phyloP scores from a whole-genome alignment of 306 rosid genomes.

The Vicia sativa region DNA sequence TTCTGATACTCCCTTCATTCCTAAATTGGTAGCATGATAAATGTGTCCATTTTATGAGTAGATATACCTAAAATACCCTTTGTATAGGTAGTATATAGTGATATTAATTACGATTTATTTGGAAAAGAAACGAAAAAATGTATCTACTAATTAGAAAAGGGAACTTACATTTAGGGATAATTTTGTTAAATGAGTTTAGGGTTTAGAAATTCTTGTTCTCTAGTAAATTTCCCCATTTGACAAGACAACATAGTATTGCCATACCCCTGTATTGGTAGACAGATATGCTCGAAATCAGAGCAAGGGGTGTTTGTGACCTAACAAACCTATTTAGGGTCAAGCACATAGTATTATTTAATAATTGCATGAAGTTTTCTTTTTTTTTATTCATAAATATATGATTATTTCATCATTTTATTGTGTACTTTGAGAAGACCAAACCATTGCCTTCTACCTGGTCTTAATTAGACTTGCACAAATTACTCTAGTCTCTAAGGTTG shows the following conservation, averaged over 20 bases:
- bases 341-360: neutral
- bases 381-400: neutral
- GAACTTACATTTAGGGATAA: too few relatives aligned
- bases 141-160: too few relatives aligned
- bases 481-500: neutral
- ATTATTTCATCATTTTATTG: neutral
- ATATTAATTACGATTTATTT: too few relatives aligned
- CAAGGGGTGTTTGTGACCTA: neutral
- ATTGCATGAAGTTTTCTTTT: neutral
- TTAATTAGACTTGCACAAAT: neutral
- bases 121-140: too few relatives aligned
- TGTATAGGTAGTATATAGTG: too few relatives aligned
- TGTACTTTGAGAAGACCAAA: neutral
- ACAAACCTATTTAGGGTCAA: conserved; percentile 5
- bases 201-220: neutral
- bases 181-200: too few relatives aligned
- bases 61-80: too few relatives aligned
- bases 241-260: neutral
- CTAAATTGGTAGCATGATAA: too few relatives aligned
- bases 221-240: conserved; percentile 1
- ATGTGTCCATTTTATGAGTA: too few relatives aligned
- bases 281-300: neutral
- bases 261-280: neutral
- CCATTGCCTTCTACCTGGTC: neutral
- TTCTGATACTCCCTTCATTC: neutral